phyloP scores from a whole-genome alignment of 2,329 filamentous ascomycete genomes.

The Verticillium zaregamsianum region DNA sequence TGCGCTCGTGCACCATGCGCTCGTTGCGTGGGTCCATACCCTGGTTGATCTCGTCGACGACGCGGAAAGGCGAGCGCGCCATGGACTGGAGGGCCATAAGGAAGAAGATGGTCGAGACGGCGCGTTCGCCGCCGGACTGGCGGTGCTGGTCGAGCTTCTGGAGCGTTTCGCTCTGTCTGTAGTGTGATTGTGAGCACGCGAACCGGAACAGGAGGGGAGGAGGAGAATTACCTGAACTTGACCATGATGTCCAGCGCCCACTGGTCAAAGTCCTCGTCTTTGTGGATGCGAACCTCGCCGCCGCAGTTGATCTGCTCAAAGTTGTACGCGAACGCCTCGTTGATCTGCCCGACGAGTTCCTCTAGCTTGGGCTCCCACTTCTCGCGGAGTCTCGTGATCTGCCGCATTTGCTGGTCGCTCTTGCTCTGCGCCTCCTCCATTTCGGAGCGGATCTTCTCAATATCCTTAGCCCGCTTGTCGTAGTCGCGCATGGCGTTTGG shows the following conservation, averaged over 20 bases:
- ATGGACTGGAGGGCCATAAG: slow-evolving; percentile 96
- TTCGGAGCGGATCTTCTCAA: slow-evolving; percentile 56
- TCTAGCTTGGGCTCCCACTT: slow-evolving; percentile 86
- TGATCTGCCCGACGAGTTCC: slow-evolving; percentile 72
- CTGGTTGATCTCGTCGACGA: slow-evolving; percentile 99
- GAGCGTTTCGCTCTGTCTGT: slow-evolving; percentile 73
- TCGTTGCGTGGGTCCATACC: slow-evolving; percentile 99
- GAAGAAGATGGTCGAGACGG: slow-evolving; percentile 97
- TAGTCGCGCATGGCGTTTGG: slow-evolving; percentile 73
- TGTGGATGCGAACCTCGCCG: slow-evolving; percentile 83
- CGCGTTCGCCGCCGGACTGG: slow-evolving; percentile 92
- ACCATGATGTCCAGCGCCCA: slow-evolving; percentile 95
- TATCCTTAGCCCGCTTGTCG: slow-evolving; percentile 66
- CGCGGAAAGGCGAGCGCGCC: slow-evolving; percentile 90
- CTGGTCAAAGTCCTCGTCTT: slow-evolving; percentile 87
- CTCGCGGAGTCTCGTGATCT: slow-evolving; percentile 62
- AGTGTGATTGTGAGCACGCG: background rate
- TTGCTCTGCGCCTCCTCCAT: slow-evolving; percentile 51
- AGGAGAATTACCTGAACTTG: slow-evolving; percentile 69
- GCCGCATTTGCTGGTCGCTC: slow-evolving; percentile 49
- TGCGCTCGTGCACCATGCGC: slow-evolving; percentile 94
- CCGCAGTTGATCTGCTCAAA: slow-evolving; percentile 93
- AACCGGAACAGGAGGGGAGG: background rate
- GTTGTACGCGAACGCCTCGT: slow-evolving; percentile 85
- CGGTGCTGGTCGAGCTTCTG: slow-evolving; percentile 86